Base-by-base conservation (phyloP, 31 red algal genomes). In the Odonthalia washingtoniensis region DNA sequence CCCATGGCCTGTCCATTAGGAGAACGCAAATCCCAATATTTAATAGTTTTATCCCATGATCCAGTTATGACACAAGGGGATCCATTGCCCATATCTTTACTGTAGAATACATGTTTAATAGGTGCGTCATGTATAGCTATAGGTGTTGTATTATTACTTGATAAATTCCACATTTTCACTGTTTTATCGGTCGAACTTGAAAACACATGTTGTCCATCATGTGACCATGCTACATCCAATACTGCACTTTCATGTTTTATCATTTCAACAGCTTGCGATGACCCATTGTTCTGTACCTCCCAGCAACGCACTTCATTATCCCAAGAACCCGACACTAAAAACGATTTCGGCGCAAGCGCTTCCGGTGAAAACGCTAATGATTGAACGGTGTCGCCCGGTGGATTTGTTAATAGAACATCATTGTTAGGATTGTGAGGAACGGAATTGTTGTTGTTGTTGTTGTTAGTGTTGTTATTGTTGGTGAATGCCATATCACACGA, bases 261-360 rank as follows among this genome's bases (percentile, higher is more conserved):
- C 80, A 92, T 88, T 2, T 90, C 94, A 1, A 98, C 84, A 26
- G 91, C 83, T 40, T 44, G 60, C 21, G 94, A 96, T 65, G 41
- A 40, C 5, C 97, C 97, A 44, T 91, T 90, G 41, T 44, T 21
- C 49, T 91, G 83, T 14, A 96, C 85, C 30, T 98, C 94, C 92
- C 94, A 98, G 37, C 90, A 91, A 33, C 97, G 91, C 57, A 98
- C 97, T 69, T 94, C 94, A 72, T 89, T 94, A 80, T 98, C 97
- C 97, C 97, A 98, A 31, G 91, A 90, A 36, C 41, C 91, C 28
- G 94, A 95, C 1, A 96, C 64, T 5, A 98, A 75, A 65, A 95
- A 98, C 70, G 89, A 93, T 62, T 95, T 95, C 1, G 93, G 93
- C 28, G 86, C 86, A 26, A 98, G 90, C n/a, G 96, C 64, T 63